A percentile compares a stretch with the other conserved stretches of the same genome.
These are phyloP conservation scores for Suaeda aralocaspica DNA, from an alignment of 148 eudicot species.

Conservation along the genomic window DNA sequence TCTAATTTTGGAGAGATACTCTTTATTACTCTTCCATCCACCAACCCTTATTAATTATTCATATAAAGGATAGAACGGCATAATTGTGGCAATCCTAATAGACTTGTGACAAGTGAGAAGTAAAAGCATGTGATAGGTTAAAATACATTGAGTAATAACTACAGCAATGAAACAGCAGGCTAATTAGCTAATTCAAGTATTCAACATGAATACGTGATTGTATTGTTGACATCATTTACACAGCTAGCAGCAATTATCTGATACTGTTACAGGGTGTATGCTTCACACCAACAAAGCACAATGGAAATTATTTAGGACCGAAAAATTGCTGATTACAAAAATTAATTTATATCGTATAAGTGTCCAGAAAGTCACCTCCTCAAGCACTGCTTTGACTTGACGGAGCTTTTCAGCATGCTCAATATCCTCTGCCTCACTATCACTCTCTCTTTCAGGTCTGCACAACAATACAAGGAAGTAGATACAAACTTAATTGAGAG, in stretches of 20 bases:
- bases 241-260: background rate
- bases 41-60: too few relatives aligned
- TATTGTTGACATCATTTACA: background rate
- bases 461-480: slow-evolving; percentile 17
- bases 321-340: too few relatives aligned
- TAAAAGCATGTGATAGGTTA: too few relatives aligned
- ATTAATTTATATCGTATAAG: background rate
- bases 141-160: too few relatives aligned
- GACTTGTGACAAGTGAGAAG: too few relatives aligned
- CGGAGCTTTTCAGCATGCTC: slow-evolving; percentile 99
- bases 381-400: slow-evolving; percentile 98
- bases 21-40: too few relatives aligned
- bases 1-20: too few relatives aligned
- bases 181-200: background rate
- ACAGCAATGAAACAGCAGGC: background rate
- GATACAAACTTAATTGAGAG: background rate
- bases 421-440: slow-evolving; percentile 92
- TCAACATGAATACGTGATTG: background rate
- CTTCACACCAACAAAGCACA: background rate
- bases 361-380: slow-evolving; percentile 55
- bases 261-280: too few relatives aligned
- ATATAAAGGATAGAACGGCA: too few relatives aligned
- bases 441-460: slow-evolving; percentile 88
- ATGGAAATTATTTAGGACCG: too few relatives aligned
- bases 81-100: too few relatives aligned